Conservation (phyloP, 2,329 filamentous ascomycete genomes). For the Diaporthe caulivora region DNA sequence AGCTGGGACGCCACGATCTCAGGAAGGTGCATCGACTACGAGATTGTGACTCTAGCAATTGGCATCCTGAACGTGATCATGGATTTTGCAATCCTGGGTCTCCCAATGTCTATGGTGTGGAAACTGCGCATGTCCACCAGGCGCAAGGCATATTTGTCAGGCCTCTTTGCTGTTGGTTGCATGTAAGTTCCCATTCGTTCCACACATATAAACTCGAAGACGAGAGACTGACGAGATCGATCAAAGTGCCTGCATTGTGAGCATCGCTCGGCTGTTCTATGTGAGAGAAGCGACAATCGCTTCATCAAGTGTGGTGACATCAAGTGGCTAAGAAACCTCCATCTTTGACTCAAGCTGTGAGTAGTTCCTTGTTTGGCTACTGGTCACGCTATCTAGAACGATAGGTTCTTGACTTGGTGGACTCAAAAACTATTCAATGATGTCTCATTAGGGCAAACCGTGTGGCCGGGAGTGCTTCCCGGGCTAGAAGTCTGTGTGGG, state of each 20-base stretch:
- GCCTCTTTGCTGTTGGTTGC: neutral
- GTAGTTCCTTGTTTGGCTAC: neutral
- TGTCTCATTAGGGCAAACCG: neutral
- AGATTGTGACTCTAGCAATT: neutral
- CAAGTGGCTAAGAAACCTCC: neutral
- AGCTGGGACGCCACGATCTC: neutral
- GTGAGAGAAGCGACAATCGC: neutral
- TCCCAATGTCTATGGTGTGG: neutral
- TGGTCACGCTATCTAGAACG: neutral
- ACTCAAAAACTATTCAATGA: neutral
- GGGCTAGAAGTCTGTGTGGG: neutral
- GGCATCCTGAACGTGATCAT: neutral
- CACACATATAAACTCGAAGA: neutral
- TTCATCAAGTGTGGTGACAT: neutral
- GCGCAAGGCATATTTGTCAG: neutral
- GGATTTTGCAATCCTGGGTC: neutral
- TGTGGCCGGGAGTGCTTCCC: neutral
- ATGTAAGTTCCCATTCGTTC: neutral
- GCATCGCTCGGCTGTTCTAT: slow-evolving; percentile 4
- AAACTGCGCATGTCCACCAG: slow-evolving; percentile 7
- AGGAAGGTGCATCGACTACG: slow-evolving; percentile 10
- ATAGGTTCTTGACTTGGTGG: neutral
- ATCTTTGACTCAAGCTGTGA: slow-evolving; percentile 4
- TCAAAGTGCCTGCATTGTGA: slow-evolving; percentile 8
- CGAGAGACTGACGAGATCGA: neutral